phyloP scores from a whole-genome alignment of 495 filamentous ascomycete genomes.

The Podospora conica region DNA sequence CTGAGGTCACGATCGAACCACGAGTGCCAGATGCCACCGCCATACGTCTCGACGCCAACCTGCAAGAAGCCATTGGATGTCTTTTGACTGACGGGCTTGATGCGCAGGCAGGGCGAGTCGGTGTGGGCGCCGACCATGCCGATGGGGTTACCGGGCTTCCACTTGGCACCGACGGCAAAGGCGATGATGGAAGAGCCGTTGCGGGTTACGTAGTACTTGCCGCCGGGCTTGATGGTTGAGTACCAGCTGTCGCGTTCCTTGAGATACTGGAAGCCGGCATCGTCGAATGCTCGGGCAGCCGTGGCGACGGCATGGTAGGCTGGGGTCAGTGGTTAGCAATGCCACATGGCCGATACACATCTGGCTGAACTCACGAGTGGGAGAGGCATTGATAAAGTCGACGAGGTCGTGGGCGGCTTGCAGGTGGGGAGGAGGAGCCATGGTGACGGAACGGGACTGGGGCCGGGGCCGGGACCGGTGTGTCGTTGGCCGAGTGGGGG shows the following conservation, averaged over 20 bases:
- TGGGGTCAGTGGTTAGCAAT: slow-evolving; percentile 27
- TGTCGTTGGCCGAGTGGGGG: not conserved
- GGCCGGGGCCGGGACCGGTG: slow-evolving; percentile 9
- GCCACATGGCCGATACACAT: too few relatives aligned
- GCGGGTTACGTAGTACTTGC: slow-evolving; percentile 92
- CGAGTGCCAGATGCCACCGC: slow-evolving; percentile 75
- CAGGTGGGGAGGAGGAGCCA: slow-evolving; percentile 50
- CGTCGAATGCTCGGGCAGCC: slow-evolving; percentile 63
- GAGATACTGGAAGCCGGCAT: slow-evolving; percentile 81
- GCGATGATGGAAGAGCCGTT: slow-evolving; percentile 92
- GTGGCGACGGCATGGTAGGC: slow-evolving; percentile 91
- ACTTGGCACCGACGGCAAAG: slow-evolving; percentile 87
- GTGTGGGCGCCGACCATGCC: slow-evolving; percentile 96
- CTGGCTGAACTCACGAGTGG: slow-evolving; percentile 70
- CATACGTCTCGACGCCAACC: slow-evolving; percentile 94
- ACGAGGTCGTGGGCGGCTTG: slow-evolving; percentile 74
- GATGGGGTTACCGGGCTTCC: slow-evolving; percentile 90
- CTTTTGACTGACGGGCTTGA: slow-evolving; percentile 94
- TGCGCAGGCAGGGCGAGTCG: slow-evolving; percentile 80
- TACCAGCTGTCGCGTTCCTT: slow-evolving; percentile 90
- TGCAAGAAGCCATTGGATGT: slow-evolving; percentile 79
- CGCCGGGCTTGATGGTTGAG: slow-evolving; percentile 70
- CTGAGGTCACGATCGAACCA: slow-evolving; percentile 96
- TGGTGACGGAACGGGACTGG: slow-evolving; percentile 25
- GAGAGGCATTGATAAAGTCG: slow-evolving; percentile 89